These are phyloP conservation scores for Rutstroemia sydowiana DNA, from an alignment of 2,329 filamentous ascomycete genomes.

Conservation along the genomic window DNA sequence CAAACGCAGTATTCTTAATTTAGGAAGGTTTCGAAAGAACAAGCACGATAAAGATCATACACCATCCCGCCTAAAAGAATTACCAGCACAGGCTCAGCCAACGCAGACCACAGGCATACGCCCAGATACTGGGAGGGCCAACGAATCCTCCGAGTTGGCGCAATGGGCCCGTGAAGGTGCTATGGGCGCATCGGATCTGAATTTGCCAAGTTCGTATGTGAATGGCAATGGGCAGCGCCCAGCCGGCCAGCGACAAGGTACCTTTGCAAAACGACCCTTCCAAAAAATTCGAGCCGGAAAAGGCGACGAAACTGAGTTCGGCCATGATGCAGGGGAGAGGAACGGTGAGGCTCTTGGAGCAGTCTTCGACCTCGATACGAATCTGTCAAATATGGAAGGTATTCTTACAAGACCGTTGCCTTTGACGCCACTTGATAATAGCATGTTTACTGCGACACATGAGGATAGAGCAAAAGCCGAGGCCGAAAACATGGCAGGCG, in stretches of 20 bases:
- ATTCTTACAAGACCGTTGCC: conserved; percentile 69
- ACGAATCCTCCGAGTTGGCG: conserved; percentile 23
- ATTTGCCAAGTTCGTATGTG: conserved; percentile 12
- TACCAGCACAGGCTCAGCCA: conserved; percentile 47
- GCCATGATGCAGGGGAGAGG: conserved; percentile 26
- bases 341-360: conserved; percentile 34
- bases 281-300: conserved; percentile 47
- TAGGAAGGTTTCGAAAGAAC: conserved; percentile 31
- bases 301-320: conserved; percentile 49
- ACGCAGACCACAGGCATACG: too few species aligned
- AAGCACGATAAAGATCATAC: conserved; percentile 51
- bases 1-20: conserved; percentile 22
- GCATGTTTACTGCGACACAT: conserved; percentile 37
- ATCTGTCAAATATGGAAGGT: conserved; percentile 84
- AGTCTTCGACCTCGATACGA: conserved; percentile 75
- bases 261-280: conserved; percentile 51
- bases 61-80: conserved; percentile 37
- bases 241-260: conserved; percentile 20
- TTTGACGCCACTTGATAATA: conserved; percentile 61
- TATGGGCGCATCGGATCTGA: conserved; percentile 24
- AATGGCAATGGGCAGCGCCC: conserved; percentile 19
- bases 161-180: conserved; percentile 28
- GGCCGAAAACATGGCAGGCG: conserved; percentile 18
- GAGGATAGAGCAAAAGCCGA: conserved; percentile 36
- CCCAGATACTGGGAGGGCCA: conserved; percentile 22